Evolutionary conservation across 257 asterid species (phyloP), one percentile per base, ranked within the genome.

Genomic region (Solanum chmielewskii): DNA sequence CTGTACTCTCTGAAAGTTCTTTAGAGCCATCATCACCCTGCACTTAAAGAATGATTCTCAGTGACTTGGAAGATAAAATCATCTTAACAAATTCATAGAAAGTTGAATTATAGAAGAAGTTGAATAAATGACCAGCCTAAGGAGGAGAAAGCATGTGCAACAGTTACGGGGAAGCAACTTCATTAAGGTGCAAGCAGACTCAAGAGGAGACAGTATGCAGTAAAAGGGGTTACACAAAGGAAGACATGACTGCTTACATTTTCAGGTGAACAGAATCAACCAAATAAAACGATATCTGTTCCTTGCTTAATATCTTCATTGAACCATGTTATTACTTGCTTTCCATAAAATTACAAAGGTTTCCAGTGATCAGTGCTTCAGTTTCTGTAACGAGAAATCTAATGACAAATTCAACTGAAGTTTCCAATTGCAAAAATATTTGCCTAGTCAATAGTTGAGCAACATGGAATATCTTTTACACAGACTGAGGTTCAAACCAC

Each of bases 1-100:
- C 93, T 49, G 89, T 87, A 62, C 88, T 90, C 76, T 86, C 86
- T 77, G 85, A 85, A 86, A 89, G 92, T 89, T 94, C 35, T 33
- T 33, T 33, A 33, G 35, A 33, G 35, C 35, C 87, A 88, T 86
- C 92, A 81, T 89, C 95, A 89, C 87, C 90, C 95, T 92, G 92
- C 92, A 86, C 49, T n/a, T 52, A 85, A 62, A 41, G 52, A 88
- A 84, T 14, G 86, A 21, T 31, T 62, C 45, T 16, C 68, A 85
- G 45, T 8, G 86, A 87, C 69, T 64, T 37, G 31, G 73, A 70
- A 81, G 37, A 69, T 42, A 23, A 81, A 20, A 87, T 41, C 56
- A 87, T 23, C 37, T 80, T 80, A 73, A 56, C 41, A 86, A 86
- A 20, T 77, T 20, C 31, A 47, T 27, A 66, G 44, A 60, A 39